A percentile compares a stretch with the other conserved stretches of the same genome.
Evolutionary conservation across 108 stramenopile species (phyloP).

Genomic region (Nitzschia sp.): DNA sequence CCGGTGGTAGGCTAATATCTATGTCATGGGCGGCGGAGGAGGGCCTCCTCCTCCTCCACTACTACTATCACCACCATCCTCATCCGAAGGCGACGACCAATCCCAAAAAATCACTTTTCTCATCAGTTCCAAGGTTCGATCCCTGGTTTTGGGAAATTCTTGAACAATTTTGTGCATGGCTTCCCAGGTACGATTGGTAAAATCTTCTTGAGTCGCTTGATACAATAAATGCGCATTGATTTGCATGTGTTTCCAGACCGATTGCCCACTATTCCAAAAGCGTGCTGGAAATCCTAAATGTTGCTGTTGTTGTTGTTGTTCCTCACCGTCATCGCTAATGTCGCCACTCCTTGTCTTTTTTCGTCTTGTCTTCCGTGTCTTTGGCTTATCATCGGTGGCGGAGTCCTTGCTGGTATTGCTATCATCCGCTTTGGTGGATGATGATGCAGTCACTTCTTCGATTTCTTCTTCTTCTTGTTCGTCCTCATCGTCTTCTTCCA

Average conservation of each 20-base stretch:
- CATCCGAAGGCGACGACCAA: not conserved
- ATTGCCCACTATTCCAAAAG: slow-evolving; percentile 9
- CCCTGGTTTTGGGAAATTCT: slow-evolving; percentile 34
- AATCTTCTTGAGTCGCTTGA: slow-evolving; percentile 34
- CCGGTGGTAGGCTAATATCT: not conserved
- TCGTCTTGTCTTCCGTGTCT: not conserved
- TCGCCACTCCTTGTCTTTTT: not conserved
- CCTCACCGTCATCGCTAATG: not conserved
- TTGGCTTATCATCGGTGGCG: not conserved
- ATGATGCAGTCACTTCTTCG: not conserved
- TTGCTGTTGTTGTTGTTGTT: not conserved
- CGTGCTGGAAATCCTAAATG: not conserved
- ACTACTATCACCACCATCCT: too few relatives aligned
- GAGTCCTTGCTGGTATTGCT: not conserved
- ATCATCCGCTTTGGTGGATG: not conserved
- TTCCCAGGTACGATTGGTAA: slow-evolving; percentile 19
- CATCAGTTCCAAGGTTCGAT: slow-evolving; percentile 34
- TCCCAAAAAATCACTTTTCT: slow-evolving; percentile 15
- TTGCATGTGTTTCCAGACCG: slow-evolving; percentile 33
- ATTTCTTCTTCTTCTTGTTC: not conserved
- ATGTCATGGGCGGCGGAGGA: not conserved
- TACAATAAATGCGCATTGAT: slow-evolving; percentile 33
- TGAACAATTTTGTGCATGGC: slow-evolving; percentile 22
- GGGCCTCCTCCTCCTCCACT: too few relatives aligned
- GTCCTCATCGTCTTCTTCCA: slow-evolving; percentile 20